A percentile compares a stretch with the other conserved stretches of the same genome.
These are phyloP conservation scores for Phytopythium mirpurense DNA, from an alignment of 352 stramenopile species.

Conservation along the genomic window DNA sequence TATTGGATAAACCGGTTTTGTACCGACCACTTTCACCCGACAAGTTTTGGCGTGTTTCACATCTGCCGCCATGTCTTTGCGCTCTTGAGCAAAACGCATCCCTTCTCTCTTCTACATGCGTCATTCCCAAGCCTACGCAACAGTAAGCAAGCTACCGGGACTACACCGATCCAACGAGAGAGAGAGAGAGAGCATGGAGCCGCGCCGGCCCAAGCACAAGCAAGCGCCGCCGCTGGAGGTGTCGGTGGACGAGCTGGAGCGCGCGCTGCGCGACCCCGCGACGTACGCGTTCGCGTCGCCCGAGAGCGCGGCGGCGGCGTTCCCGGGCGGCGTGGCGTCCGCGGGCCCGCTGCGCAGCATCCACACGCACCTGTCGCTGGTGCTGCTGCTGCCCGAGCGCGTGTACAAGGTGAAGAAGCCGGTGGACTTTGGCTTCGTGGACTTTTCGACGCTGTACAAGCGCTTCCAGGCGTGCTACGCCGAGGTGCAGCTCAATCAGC, in stretches of 20 bases:
- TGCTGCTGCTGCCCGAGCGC: slow-evolving; percentile 44
- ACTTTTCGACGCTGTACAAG: slow-evolving; percentile 71
- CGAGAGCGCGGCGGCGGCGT: slow-evolving; percentile 15
- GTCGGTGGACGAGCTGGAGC: slow-evolving; percentile 33
- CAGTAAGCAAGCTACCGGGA: too few species aligned
- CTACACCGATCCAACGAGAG: too few species aligned
- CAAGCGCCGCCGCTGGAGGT: slow-evolving; percentile 49
- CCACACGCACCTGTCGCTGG: slow-evolving; percentile 77
- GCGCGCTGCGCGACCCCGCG: slow-evolving; percentile 23
- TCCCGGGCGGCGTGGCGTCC: slow-evolving; percentile 6
- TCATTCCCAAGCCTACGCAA: too few species aligned
- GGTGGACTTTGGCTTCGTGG: slow-evolving; percentile 69
- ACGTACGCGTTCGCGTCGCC: slow-evolving; percentile 23
- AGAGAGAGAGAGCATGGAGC: too few species aligned
- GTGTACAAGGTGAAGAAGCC: slow-evolving; percentile 78
- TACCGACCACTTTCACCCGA: too few species aligned
- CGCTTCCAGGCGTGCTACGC: slow-evolving; percentile 66
- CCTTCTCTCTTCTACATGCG: too few species aligned
- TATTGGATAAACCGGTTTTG: too few species aligned
- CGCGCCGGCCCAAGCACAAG: slow-evolving; percentile 59
- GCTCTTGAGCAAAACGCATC: too few species aligned
- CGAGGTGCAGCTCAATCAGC: slow-evolving; percentile 68
- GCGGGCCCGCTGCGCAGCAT: slow-evolving; percentile 26
- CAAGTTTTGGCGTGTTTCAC: too few species aligned
- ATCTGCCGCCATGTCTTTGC: too few species aligned